Base-by-base conservation (phyloP, 495 filamentous ascomycete species). In the Penicillium ochrochloron region DNA sequence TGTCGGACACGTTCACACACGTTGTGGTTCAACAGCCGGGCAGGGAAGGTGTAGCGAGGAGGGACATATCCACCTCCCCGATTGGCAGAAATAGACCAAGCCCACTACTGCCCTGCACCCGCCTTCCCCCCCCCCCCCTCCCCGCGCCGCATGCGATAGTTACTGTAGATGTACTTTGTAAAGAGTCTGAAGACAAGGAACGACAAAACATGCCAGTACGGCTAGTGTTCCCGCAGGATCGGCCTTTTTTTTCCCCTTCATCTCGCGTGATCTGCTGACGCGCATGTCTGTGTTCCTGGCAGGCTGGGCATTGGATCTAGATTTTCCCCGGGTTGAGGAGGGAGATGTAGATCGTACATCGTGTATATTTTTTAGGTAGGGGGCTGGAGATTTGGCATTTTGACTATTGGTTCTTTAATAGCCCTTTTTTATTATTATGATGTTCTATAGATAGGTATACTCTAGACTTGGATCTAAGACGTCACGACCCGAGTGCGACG, bases 201-300 rank as follows among this genome's bases (percentile, higher is more conserved):
- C 42, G 55, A 61, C 60, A 53, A 34, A 57, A 60, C 29, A 51
- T 33, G 31, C 8, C 0, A 33, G 8, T 44, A 31, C 56, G 50
- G 44, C 39, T 29, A 21, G 17, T 19, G 57, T 65, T 69, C 66
- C 62, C 58, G 46, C 60, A 52, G 59, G 62, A 68, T 68, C 62
- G 59, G 60, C 66, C 14, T 37, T 41, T 63, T 34, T 48, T 48
- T 48, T n/a, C n/a, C n/a, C n/a, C 31, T 57, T 51, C 27, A 27
- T 52, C 60, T 62, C 63, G 64, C 67, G 64, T 73, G 65, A 72
- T 72, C 67, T 70, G 33, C 59, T 62, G 46, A 25, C 55, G 62
- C 60, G 67, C 70, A 72, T 67, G 62, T 70, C 70, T 62, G 60
- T 23, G 70, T 73, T 59, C 70, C 70, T 73, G 68, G 65, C 66